Conservation (phyloP, 768 basidiomycete genomes). For the Lactarius trivialis region DNA sequence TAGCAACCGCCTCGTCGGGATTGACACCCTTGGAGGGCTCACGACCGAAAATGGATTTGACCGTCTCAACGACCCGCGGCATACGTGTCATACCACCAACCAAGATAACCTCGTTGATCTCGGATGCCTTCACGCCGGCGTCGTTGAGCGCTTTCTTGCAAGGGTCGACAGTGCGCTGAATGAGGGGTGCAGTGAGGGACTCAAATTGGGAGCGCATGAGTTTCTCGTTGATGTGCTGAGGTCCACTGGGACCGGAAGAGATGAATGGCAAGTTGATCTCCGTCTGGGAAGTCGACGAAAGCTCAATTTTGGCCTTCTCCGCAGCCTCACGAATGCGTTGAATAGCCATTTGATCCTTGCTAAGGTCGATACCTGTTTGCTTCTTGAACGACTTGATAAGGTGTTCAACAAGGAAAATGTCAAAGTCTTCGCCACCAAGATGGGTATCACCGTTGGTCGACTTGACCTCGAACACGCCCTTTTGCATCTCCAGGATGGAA, state of each 20-base stretch:
- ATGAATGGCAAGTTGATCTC: slow-evolving; percentile 99
- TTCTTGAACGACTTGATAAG: slow-evolving; percentile 93
- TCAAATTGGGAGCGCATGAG: slow-evolving; percentile 89
- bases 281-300: slow-evolving; percentile 91
- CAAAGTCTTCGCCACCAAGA: slow-evolving; percentile 94
- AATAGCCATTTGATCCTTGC: slow-evolving; percentile 88
- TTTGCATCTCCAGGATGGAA: slow-evolving; percentile 98
- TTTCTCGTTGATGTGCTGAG: slow-evolving; percentile 95
- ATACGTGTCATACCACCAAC: slow-evolving; percentile 99
- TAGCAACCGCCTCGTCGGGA: slow-evolving; percentile 98
- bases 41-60: slow-evolving; percentile 89
- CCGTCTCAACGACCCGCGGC: slow-evolving; percentile 92
- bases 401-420: slow-evolving; percentile 80
- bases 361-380: slow-evolving; percentile 75
- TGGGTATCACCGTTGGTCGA: slow-evolving; percentile 99
- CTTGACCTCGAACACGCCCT: slow-evolving; percentile 99
- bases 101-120: slow-evolving; percentile 94
- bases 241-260: slow-evolving; percentile 89
- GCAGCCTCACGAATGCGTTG: slow-evolving; percentile 99
- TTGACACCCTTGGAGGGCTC: slow-evolving; percentile 99
- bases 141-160: slow-evolving; percentile 97
- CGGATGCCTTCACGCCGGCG: slow-evolving; percentile 86
- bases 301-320: slow-evolving; percentile 98
- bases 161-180: slow-evolving; percentile 87
- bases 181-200: slow-evolving; percentile 69